phyloP scores from a whole-genome alignment of 2,329 filamentous ascomycete species.

The Curvularia eragrostidis region DNA sequence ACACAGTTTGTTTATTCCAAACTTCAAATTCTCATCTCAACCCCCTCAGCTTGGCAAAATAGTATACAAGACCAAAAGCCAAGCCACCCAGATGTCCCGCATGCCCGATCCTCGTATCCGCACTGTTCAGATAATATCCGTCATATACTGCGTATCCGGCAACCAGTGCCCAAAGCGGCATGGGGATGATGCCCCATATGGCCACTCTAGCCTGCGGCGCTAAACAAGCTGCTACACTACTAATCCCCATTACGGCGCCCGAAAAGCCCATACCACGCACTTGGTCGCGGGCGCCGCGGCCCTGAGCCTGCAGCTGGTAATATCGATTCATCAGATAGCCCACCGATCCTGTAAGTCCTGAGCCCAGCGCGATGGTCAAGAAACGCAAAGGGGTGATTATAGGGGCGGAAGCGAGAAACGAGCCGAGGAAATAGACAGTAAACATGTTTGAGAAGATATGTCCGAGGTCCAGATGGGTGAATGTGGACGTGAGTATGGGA shows the following conservation, averaged over 20 bases:
- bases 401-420: constrained; percentile 40
- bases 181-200: constrained; percentile 49
- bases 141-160: constrained; percentile 49
- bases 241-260: constrained; percentile 52
- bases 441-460: constrained; percentile 55
- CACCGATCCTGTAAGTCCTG: constrained; percentile 34
- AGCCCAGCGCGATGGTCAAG: constrained; percentile 40
- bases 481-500: constrained; percentile 50
- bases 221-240: constrained; percentile 49
- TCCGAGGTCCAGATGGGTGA: constrained; percentile 46
- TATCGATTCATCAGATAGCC: constrained; percentile 25
- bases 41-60: constrained; percentile 29
- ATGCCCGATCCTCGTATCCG: constrained; percentile 46
- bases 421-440: constrained; percentile 48
- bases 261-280: constrained; percentile 43
- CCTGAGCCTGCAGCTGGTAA: constrained; percentile 7
- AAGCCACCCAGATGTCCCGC: constrained; percentile 56
- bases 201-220: constrained; percentile 43
- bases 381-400: constrained; percentile 37
- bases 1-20: background rate
- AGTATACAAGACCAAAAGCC: constrained; percentile 49
- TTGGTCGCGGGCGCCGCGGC: constrained; percentile 9
- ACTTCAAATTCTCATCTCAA: constrained; percentile 21
- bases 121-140: constrained; percentile 47
- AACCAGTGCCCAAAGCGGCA: constrained; percentile 51